These are phyloP conservation scores for Sanghuangporus sanghuang DNA, from an alignment of 1,284 basidiomycete genomes.

Conservation along the genomic window DNA sequence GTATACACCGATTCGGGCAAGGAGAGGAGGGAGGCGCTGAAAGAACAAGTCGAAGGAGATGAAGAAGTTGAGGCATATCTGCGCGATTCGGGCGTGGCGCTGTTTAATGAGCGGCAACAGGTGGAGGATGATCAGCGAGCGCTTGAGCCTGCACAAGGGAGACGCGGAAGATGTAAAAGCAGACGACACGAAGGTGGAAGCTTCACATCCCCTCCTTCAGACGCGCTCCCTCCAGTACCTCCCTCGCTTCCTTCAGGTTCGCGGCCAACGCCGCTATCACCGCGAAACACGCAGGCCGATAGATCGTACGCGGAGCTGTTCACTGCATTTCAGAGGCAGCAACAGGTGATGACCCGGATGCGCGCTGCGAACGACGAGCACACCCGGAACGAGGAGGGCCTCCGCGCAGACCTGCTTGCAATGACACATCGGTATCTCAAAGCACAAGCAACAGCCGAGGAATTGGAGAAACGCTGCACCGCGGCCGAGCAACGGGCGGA, in stretches of 20 bases:
- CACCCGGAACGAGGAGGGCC: background rate
- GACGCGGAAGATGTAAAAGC: background rate
- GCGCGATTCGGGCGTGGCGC: background rate
- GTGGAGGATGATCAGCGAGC: background rate
- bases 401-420: conserved; percentile 11
- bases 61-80: background rate
- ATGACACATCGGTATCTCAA: conserved; percentile 16
- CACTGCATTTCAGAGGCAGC: background rate
- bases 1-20: no score
- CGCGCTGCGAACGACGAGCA: background rate
- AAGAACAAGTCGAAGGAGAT: background rate
- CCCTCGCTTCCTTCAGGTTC: background rate
- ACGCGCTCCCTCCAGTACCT: background rate
- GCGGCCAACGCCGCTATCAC: background rate
- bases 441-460: conserved; percentile 1
- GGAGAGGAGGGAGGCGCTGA: no score
- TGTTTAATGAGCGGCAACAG: background rate
- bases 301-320: conserved; percentile 3
- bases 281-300: background rate
- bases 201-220: background rate
- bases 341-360: background rate
- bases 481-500: conserved; percentile 2
- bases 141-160: background rate
- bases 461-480: background rate
- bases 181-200: background rate